Evolutionary conservation across 2,329 filamentous ascomycete genomes (phyloP), one percentile per base, ranked within the genome.

Genomic region (Piedraia hortae): DNA sequence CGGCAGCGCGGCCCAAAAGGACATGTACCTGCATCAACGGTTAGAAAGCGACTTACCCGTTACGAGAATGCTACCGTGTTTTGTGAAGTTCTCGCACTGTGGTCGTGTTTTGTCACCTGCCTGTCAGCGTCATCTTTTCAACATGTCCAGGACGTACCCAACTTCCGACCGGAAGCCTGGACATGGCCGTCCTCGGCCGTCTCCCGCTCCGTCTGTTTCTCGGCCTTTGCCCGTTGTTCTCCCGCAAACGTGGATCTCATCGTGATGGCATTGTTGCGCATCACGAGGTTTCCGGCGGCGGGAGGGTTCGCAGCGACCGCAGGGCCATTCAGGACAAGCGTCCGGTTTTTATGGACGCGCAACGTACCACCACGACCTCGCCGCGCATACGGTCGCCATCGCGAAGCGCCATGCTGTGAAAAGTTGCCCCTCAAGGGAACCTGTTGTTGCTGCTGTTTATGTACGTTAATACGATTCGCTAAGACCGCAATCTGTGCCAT

Each of bases 261-360:
- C 45, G 88, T 85, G 18, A 88, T 51, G 42, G 88, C 74, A 39
- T 73, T 60, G 39, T 80, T 72, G 68, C 41, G 73, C 72, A 23
- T 21, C 55, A 68, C 39, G 67, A 72, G 4, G 65, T 60, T 18
- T 85, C 59, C 63, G 70, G 82, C 5, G 26, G 9, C 6, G 33
- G 16, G 10, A 27, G 16, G 10, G 6, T 7, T 21, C n/a, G n/a
- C 40, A 31, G 17, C 38, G 44, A 2, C 45, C 10, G 14, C 11
- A 6, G 22, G 17, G 28, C 26, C 25, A 18, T 31, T 31, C 10
- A 38, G 18, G n/a, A 77, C 56, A 17, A 78, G 51, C 1, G 65
- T 67, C 17, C 54, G 53, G 36, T 65, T 53, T 30, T 54, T 50
- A 40, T 59, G 55, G 14, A 47, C 40, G 22, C 37, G 33, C 24